Base-by-base conservation (phyloP, 2,329 filamentous ascomycete genomes). In the Plectosphaerella plurivora region DNA sequence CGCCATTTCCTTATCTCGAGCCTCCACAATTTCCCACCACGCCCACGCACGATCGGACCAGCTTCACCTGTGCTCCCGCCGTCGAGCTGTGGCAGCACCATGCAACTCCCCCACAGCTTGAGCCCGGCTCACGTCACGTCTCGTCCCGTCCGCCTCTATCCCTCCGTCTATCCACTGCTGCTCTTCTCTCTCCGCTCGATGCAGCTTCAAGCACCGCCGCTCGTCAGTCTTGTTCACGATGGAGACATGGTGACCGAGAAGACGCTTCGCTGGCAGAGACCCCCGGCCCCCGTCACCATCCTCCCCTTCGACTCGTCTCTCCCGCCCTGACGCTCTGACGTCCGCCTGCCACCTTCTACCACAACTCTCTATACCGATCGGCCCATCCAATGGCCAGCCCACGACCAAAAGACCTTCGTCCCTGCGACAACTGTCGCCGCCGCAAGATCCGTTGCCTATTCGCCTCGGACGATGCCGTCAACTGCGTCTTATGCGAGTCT, bases 361-460 rank as follows among this genome's bases (percentile, higher is more conserved):
- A 5, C 10, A 5, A 5, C 25, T 28, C 25, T 28, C 25, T 10
- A 5, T 28, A 28, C 33, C 14, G 8, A 36, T 36, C 33, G 33
- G 33, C 33, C 14, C 33, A 36, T 9, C 33, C 37, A 41, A 44
- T 44, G 41, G 41, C 41, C 16, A 18, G n/a, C 16, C 41, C 47
- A 12, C 39, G 50, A 48, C 15, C 50, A 33, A 47, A 44, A 33
- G 50, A 48, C 25, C 37, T 36, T 44, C 48, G 57, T 10, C 56
- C 57, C 16, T 59, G 57, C 51, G 55, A 57, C 44, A 58, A 58
- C 42, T 59, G 57, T 36, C 56, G 53, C 36, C 54, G 46, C 37
- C 53, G 57, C 10, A 59, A 59, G 37, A 55, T 55, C 36, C 53
- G 56, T 10, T 58, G 57, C 22, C 53, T 59, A 11, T 56, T 53